A percentile compares a stretch with the other conserved stretches of the same genome.
These are phyloP conservation scores for Arxiozyma bovina DNA, from an alignment of 1,139 yeast species.

Conservation along the genomic window DNA sequence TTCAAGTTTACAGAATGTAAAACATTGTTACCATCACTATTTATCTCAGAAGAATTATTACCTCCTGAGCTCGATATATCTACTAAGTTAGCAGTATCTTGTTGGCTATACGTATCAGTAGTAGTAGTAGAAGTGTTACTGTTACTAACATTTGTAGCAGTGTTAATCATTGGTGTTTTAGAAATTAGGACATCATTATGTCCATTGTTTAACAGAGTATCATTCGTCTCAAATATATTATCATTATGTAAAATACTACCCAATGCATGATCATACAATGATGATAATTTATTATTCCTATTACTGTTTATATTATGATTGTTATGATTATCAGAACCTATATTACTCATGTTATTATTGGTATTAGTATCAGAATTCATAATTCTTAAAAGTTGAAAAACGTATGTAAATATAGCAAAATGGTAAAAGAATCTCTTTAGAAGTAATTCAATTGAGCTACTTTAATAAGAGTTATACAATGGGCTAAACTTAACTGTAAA, in stretches of 20 bases:
- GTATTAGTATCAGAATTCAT: not conserved
- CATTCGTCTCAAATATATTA: constrained; percentile 9
- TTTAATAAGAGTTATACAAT: no score
- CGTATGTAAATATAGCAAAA: not conserved
- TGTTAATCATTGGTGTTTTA: not conserved
- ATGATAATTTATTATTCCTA: constrained; percentile 6
- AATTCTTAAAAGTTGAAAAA: not conserved
- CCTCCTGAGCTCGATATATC: not conserved
- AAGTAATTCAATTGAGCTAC: not conserved
- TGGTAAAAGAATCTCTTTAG: not conserved
- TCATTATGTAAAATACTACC: constrained; percentile 20
- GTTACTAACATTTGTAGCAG: not conserved
- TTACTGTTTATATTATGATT: not conserved
- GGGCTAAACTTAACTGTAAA: no score
- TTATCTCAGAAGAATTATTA: not conserved
- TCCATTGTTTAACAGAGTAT: not conserved
- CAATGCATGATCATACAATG: constrained; percentile 21
- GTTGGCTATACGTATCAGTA: not conserved
- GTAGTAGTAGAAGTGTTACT: not conserved
- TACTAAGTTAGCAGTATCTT: not conserved
- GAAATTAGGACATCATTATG: not conserved
- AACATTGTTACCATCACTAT: not conserved
- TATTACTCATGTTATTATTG: not conserved
- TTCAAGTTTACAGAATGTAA: not conserved
- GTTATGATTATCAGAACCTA: not conserved